Base-by-base conservation (phyloP, 805 yeast genomes). In the Wickerhamiella cacticola region DNA sequence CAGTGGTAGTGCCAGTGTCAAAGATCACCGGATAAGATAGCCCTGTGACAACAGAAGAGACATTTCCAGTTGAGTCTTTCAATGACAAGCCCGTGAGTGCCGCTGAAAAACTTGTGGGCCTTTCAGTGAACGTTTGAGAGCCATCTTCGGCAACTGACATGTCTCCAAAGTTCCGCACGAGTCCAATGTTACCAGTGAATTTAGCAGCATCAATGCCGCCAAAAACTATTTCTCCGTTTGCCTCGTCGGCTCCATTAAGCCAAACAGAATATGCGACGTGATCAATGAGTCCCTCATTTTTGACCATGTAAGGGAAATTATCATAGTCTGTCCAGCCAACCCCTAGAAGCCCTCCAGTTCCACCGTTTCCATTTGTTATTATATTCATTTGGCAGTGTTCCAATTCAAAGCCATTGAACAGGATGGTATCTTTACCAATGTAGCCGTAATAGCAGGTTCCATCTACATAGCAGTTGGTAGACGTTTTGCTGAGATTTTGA, bases 351-450 rank as follows among this genome's bases (percentile, higher is more conserved):
- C 40, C 40, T 5, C 3, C n/a, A 23, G 24, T 6, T 23, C 25
- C 41, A 15, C 13, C 29, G 15, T 22, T 74, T 26, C 63, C 61
- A 59, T 76, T 76, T 2, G 83, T 92, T 22, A 86, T 76, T 1
- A 94, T 96, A 61, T 86, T 72, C 3, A 86, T 76, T 25, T 81
- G 65, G 48, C 68, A 65, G 0, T 67, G 52, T 9, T 82, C 66
- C 2, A 69, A 61, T 10, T 70, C 61, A 42, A 69, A 9, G 15
- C 26, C 49, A 39, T 78, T 76, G 46, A 83, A 56, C 2, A 55
- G 52, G 4, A 87, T 68, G 34, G 67, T 65, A 57, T 87, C 96
- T 10, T 24, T 33, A 5, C 38, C 55, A 2, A 49, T 76, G n/a
- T 53, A 55, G n/a, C 84, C 84, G 13, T 58, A 54, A 7, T 79